Conservation (phyloP, 78 protist genomes). For the Diacronema lutheri region DNA sequence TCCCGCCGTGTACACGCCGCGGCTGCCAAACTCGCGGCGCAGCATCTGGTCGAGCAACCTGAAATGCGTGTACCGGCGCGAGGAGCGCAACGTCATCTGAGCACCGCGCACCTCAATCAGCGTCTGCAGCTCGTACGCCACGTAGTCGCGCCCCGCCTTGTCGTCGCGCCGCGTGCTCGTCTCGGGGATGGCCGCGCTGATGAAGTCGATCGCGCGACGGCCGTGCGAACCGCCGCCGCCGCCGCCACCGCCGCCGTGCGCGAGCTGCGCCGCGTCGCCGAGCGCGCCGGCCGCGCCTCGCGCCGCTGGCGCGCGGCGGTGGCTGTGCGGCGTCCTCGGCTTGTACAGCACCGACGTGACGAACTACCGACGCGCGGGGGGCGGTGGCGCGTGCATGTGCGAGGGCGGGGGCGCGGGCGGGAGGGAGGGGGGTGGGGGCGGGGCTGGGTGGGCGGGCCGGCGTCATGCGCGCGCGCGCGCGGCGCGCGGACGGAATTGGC, state of each 20-base stretch:
- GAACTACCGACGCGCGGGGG: no score
- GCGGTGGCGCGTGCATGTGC: no score
- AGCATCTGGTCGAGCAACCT: neutral
- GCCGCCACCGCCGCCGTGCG: neutral
- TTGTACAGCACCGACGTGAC: neutral
- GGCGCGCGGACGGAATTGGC: no score
- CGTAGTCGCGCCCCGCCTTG: neutral
- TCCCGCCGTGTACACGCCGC: no score
- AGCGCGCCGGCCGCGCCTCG: no score
- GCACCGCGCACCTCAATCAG: neutral
- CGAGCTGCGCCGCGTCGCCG: no score
- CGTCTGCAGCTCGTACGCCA: neutral
- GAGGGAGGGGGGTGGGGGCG: no score
- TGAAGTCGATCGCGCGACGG: neutral
- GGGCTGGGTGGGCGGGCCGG: no score
- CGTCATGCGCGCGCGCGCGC: no score
- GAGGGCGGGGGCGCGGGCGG: no score
- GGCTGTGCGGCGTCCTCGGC: neutral
- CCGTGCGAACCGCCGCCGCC: neutral
- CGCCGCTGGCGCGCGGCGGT: no score
- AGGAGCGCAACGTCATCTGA: neutral
- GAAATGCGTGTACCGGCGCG: slow-evolving; percentile 14
- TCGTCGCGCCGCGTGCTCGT: neutral
- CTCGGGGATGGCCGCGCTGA: neutral
- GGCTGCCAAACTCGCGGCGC: neutral